Evolutionary conservation across 2,329 filamentous ascomycete genomes (phyloP), one percentile per base, ranked within the genome.

Genomic region (Alternaria atra): DNA sequence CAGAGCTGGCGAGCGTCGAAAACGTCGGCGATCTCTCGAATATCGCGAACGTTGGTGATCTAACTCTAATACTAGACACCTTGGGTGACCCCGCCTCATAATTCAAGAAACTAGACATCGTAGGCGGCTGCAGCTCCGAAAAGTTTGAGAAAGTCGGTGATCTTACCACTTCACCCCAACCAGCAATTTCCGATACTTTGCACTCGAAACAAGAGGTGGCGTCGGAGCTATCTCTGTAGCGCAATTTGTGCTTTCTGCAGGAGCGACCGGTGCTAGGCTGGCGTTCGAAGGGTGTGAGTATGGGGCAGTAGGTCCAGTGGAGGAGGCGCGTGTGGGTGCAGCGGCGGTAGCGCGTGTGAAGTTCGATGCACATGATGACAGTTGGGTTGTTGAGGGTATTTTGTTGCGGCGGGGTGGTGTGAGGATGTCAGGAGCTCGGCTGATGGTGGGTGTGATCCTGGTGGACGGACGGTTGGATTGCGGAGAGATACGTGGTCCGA

Each of bases 261-360:
- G 59, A 20, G 35, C 42, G 51, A n/a, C 64, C 64, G 13, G 56
- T 58, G 13, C 29, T 27, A 2, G 59, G 51, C 2, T 52, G 35
- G 12, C 60, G 51, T 17, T 47, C 15, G 20, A 29, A 17, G 4
- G 54, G 54, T 1, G 52, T 34, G 32, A 65, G 39, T 3, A 62
- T 48, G 52, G 53, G 32, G 55, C 68, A 68, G 51, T 70, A 67
- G 23, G 62, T 42, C 67, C 66, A 67, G 29, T 43, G 23, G 5
- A 44, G 46, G 30, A 62, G 50, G 23, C 37, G 52, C 2, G 60
- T 60, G 59, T 67, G 67, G 2, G 10, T 13, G 58, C 68, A 70
- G 54, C 27, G 60, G 13, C 58, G 60, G 56, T 62, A 62, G 23
- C 43, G 48, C 32, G 27, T 44, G 44, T 63, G 47, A 8, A 23